Evolutionary conservation across 176 grass and related monocot genomes (phyloP).

Genomic region (Ensete glaucum): DNA sequence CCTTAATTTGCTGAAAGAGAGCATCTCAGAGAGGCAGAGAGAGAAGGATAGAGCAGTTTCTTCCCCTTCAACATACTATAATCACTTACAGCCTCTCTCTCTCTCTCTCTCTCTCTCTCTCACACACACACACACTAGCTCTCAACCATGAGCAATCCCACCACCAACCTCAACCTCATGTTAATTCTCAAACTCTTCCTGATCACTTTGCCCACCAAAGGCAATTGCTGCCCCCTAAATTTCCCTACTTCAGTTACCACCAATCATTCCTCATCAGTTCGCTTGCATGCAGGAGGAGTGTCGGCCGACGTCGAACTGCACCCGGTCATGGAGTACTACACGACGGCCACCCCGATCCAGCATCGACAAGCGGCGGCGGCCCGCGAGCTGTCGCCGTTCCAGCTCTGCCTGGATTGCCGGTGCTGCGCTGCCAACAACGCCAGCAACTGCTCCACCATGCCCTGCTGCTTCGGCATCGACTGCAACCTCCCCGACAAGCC

Average conservation of each 20-base stretch:
- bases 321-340: neutral
- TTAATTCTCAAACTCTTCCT: neutral
- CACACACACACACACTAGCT: too few relatives aligned
- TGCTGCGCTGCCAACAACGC: slow-evolving; percentile 41
- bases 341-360: neutral
- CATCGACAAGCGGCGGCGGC: neutral
- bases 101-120: neutral
- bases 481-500: slow-evolving; percentile 81
- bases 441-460: slow-evolving; percentile 39
- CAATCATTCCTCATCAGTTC: neutral
- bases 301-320: neutral
- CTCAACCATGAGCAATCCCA: neutral
- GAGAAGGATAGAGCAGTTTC: neutral
- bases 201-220: slow-evolving; percentile 4
- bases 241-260: too few relatives aligned
- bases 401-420: slow-evolving; percentile 55
- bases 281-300: neutral
- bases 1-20: neutral
- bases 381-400: slow-evolving; percentile 32
- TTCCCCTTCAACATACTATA: neutral
- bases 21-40: neutral
- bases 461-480: slow-evolving; percentile 80
- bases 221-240: neutral
- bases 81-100: neutral
- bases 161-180: neutral